phyloP scores from a whole-genome alignment of 805 yeast species.

The Lachancea meyersii region DNA sequence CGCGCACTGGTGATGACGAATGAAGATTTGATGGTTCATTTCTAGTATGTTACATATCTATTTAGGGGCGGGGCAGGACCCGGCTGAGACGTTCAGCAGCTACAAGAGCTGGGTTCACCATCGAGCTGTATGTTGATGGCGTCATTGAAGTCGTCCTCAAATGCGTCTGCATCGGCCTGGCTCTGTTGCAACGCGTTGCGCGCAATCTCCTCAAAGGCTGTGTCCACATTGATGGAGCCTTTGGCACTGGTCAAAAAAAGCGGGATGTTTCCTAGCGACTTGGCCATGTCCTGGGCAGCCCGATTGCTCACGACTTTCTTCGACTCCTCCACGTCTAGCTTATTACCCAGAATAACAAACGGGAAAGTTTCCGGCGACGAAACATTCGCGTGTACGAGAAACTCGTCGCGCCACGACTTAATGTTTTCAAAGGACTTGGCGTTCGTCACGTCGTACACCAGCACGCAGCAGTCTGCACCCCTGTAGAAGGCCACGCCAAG shows the following conservation, averaged over 20 bases:
- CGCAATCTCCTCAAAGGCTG: conserved; percentile 93
- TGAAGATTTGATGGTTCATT: neutral
- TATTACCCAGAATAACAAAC: conserved; percentile 90
- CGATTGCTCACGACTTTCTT: conserved; percentile 64
- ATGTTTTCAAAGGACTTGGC: conserved; percentile 86
- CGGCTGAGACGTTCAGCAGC: conserved; percentile 45
- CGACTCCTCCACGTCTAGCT: conserved; percentile 88
- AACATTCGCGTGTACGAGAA: conserved; percentile 87
- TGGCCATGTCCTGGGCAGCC: conserved; percentile 57
- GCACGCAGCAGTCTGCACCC: conserved; percentile 96
- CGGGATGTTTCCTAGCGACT: conserved; percentile 70
- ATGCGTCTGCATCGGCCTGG: conserved; percentile 60
- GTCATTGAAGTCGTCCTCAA: conserved; percentile 89
- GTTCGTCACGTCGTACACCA: conserved; percentile 93
- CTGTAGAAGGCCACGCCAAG: conserved; percentile 95
- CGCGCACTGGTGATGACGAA: too few species aligned
- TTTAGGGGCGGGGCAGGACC: neutral
- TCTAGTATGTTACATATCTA: conserved; percentile 2
- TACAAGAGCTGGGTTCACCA: conserved; percentile 69
- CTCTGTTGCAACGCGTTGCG: conserved; percentile 94
- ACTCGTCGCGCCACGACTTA: conserved; percentile 92
- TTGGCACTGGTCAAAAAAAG: conserved; percentile 97
- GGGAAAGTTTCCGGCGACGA: conserved; percentile 93
- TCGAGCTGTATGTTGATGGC: conserved; percentile 94
- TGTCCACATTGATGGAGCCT: conserved; percentile 90